Base-by-base conservation (phyloP, 2,329 filamentous ascomycete species). In the Xenoacremonium recifei region DNA sequence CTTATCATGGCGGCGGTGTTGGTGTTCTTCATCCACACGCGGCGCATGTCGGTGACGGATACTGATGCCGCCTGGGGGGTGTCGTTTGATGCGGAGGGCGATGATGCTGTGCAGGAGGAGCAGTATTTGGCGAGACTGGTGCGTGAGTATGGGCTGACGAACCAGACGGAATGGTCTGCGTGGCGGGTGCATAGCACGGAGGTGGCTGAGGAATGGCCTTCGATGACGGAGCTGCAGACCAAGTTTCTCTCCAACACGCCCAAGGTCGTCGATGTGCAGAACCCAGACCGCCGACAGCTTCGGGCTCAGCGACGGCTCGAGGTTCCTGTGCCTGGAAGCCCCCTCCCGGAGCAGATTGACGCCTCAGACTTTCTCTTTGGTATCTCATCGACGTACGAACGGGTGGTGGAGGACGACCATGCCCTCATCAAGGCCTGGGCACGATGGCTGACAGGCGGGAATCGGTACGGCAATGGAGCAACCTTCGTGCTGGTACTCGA, bases 381-480 rank as follows among this genome's bases (percentile, higher is more conserved):
- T 31, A 53, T 75, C 19, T 68, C 69, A 3, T 71, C 71, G 1
- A 71, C 67, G 11, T 72, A 67, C 40, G 57, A 61, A 13, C 64
- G 70, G 4, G 55, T 75, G 21, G 55, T 58, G 3, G 62, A 65
- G 32, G 54, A 62, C 9, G 62, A 72, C 38, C 63, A 62, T 41
- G 62, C 67, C 9, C 53, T 72, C 31, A 50, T 73, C 5, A 59
- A 58, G 31, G 65, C 68, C 43, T 75, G 71, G 72, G 58, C 66
- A 27, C 61, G 70, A 3, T 75, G 70, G 70, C 61, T 75, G 41
- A 72, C 72, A 1, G 60, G 70, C 33, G 67, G 67, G 4, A 58
- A 59, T 7, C 60, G 63, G 3, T 50, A 53, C 11, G 66, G 65
- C 3, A 74, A 73, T 45, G 72, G 72, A 10, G 71, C 70, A 3